phyloP scores from a whole-genome alignment of 2,329 filamentous ascomycete genomes.

The Diaporthe vexans region DNA sequence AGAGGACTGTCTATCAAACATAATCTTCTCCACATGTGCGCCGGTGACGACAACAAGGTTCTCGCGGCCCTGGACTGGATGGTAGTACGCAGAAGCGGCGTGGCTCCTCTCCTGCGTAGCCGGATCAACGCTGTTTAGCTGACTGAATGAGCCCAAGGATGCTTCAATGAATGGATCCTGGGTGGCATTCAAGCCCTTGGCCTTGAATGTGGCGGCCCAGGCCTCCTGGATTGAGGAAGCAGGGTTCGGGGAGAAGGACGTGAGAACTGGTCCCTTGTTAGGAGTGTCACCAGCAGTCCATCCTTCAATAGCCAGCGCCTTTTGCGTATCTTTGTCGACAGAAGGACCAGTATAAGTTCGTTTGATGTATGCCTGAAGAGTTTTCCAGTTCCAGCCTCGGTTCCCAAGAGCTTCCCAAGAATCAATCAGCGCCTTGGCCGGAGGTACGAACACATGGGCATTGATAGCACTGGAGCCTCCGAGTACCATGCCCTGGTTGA shows the following conservation, averaged over 20 bases:
- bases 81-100: neutral
- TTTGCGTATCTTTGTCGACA: neutral
- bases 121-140: neutral
- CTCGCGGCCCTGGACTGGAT: neutral
- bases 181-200: neutral
- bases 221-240: neutral
- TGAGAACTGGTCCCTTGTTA: neutral
- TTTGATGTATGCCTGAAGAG: neutral
- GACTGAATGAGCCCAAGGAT: neutral
- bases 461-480: neutral
- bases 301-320: neutral
- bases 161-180: neutral
- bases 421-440: neutral
- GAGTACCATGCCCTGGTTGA: neutral
- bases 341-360: neutral
- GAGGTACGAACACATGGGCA: neutral
- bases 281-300: neutral
- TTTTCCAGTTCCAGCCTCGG: neutral
- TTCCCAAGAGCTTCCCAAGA: neutral
- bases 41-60: no score
- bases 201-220: neutral
- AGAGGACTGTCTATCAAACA: no score
- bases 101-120: neutral
- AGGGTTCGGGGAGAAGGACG: neutral
- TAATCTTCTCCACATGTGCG: no score